Conservation (phyloP, 2,329 filamentous ascomycete genomes). For the Colletotrichum coccodes region DNA sequence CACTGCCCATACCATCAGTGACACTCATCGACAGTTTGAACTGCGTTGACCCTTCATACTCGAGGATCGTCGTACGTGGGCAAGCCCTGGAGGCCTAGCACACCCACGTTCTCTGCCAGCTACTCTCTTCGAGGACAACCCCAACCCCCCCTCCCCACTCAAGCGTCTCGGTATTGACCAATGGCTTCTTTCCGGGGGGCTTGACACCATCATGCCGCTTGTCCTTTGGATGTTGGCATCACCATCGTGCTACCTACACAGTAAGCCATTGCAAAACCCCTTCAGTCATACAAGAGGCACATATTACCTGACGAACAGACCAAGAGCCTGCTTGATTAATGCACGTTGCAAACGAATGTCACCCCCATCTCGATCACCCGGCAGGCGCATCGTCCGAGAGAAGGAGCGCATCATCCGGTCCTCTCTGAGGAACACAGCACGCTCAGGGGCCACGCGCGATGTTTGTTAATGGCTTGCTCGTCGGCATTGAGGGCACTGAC, state of each 20-base stretch:
- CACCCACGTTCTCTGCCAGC: background rate
- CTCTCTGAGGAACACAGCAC: background rate
- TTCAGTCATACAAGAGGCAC: slow-evolving; percentile 3
- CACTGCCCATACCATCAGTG: background rate
- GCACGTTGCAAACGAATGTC: slow-evolving; percentile 17
- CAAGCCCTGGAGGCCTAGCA: background rate
- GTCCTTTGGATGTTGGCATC: slow-evolving; percentile 2
- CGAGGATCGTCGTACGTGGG: background rate
- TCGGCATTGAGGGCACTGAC: slow-evolving; percentile 3
- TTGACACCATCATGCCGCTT: slow-evolving; percentile 14
- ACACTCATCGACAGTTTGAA: background rate
- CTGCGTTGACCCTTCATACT: background rate
- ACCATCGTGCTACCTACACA: slow-evolving; percentile 16
- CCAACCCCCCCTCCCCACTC: background rate
- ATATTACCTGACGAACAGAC: background rate
- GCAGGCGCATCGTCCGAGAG: background rate
- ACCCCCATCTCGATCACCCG: slow-evolving; percentile 8
- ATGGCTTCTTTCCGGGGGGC: slow-evolving; percentile 1
- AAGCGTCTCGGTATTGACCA: slow-evolving; percentile 22
- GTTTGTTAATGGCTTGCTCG: background rate
- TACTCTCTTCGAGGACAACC: background rate
- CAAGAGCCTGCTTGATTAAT: slow-evolving; percentile 8
- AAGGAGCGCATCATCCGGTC: background rate
- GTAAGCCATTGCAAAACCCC: background rate
- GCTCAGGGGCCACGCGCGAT: background rate